Evolutionary conservation across 139 green algal species (phyloP), one percentile per base, ranked within the genome.

Genomic region (Chlamydomonas asymmetrica): DNA sequence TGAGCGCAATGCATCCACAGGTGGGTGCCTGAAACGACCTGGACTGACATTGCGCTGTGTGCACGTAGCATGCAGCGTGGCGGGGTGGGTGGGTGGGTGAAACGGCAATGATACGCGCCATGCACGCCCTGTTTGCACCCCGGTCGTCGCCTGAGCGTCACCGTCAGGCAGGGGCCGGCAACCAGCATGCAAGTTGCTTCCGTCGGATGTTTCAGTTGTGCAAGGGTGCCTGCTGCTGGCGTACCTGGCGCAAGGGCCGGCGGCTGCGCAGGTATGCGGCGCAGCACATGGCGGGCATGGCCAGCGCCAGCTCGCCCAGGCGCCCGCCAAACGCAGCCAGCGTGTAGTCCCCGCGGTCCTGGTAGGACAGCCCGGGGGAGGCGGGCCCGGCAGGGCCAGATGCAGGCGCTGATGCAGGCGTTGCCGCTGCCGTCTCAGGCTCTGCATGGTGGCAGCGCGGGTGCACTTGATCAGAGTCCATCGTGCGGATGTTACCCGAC

Each of bases 221-320:
- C n/a, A n/a, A n/a, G 22, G 67, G 56, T 69, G 82, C 45, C 22
- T 64, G 27, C 64, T 74, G 25, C 16, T 1, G 10, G 25, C 83
- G 23, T 56, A 94, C 83, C 85, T 94, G 88, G 37, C 82, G 74
- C n/a, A 90, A 52, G 39, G 88, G 83, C 3, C 70, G 40, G 27
- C 80, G 59, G 22, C 74, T 73, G 29, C 80, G 80, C 18, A 90
- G 76, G 76, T 92, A 79, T 6, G 93, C 82, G 4, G 87, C 60
- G 37, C 66, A 80, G 52, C 85, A 93, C 91, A 97, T 89, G 66
- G 94, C 86, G 0, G 92, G 92, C 79, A 96, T 62, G 1, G 92
- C 88, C 37, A 94, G 63, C 1, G 91, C 81, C 41, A 82, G 49
- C 57, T 89, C 48, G 13, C 77, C 39, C 43, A 97, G 79, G n/a